A percentile compares a stretch with the other conserved stretches of the same genome.
These are phyloP conservation scores for Ceratocystiopsis brevicomis DNA, from an alignment of 2,329 filamentous ascomycete species.

Conservation along the genomic window DNA sequence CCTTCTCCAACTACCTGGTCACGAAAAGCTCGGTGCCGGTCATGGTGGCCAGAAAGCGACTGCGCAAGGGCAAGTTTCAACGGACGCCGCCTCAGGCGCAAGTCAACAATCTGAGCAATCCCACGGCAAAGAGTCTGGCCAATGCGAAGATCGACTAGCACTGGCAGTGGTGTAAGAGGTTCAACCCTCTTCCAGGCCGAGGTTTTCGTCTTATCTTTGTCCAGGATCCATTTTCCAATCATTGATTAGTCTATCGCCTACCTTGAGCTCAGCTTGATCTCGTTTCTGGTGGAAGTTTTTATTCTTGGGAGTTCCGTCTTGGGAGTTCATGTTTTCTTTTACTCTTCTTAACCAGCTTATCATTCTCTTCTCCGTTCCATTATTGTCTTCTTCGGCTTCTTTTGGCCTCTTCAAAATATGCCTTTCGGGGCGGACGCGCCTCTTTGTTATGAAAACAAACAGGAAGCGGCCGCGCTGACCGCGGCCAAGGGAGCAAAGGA, in stretches of 20 bases:
- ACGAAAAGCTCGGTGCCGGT: constrained; percentile 93
- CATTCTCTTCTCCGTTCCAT: too few species aligned
- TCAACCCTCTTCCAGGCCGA: background rate
- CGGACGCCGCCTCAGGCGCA: constrained; percentile 49
- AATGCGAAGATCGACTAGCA: constrained; percentile 56
- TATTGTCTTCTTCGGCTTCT: too few species aligned
- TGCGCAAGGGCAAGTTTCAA: constrained; percentile 69
- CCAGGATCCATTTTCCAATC: background rate
- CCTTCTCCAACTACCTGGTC: constrained; percentile 93
- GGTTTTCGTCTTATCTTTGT: background rate
- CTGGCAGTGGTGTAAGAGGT: background rate
- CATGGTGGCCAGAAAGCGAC: constrained; percentile 86
- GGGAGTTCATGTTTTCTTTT: background rate
- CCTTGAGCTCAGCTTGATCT: background rate
- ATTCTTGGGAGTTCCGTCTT: background rate
- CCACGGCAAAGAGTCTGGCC: constrained; percentile 44
- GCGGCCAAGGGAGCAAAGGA: too few species aligned
- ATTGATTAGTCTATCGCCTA: too few species aligned
- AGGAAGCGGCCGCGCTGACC: too few species aligned
- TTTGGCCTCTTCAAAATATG: background rate
- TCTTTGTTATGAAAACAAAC: too few species aligned
- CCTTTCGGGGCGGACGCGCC: too few species aligned
- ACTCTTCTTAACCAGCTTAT: background rate
- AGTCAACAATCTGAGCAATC: constrained; percentile 64
- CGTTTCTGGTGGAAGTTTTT: background rate